These are phyloP conservation scores for Xylaria multiplex DNA, from an alignment of 2,329 filamentous ascomycete genomes.

Conservation along the genomic window DNA sequence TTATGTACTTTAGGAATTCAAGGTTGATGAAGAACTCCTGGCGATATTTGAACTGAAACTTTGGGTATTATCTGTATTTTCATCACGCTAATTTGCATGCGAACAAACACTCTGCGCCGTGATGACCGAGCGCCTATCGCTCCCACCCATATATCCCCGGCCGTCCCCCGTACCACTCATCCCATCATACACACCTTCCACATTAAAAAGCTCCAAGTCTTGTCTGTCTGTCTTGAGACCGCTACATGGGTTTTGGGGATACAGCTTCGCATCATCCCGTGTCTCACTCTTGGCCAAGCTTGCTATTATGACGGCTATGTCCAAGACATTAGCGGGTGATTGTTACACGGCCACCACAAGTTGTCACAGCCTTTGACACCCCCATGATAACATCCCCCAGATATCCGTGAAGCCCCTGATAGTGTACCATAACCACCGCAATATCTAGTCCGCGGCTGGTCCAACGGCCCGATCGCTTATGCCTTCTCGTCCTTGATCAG, in stretches of 20 bases:
- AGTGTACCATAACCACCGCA: conserved; percentile 5
- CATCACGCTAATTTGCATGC: conserved; percentile 26
- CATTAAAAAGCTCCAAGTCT: conserved; percentile 24
- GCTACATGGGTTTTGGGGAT: conserved; percentile 8
- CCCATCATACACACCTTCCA: conserved; percentile 30
- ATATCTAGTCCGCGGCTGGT: conserved; percentile 3
- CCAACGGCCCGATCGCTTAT: conserved; percentile 58
- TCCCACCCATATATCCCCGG: conserved; percentile 16
- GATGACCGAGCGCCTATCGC: conserved; percentile 31
- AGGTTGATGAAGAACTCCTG: neutral
- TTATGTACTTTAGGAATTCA: no score
- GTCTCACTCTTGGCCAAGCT: conserved; percentile 6
- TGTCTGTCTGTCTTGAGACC: conserved; percentile 8
- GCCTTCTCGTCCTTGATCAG: conserved; percentile 94
- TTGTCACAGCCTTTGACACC: conserved; percentile 6
- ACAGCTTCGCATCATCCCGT: conserved; percentile 14
- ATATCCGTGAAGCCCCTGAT: conserved; percentile 10
- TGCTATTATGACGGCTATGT: conserved; percentile 15
- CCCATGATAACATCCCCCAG: neutral
- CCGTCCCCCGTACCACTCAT: conserved; percentile 24
- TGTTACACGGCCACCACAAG: conserved; percentile 10
- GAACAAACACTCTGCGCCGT: conserved; percentile 32
- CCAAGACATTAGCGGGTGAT: conserved; percentile 20
- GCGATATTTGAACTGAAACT: conserved; percentile 13
- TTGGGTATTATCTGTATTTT: conserved; percentile 37